A percentile compares a stretch with the other conserved stretches of the same genome.
Conservation (phyloP, 1,284 basidiomycete species). For the Meripilus lineatus region DNA sequence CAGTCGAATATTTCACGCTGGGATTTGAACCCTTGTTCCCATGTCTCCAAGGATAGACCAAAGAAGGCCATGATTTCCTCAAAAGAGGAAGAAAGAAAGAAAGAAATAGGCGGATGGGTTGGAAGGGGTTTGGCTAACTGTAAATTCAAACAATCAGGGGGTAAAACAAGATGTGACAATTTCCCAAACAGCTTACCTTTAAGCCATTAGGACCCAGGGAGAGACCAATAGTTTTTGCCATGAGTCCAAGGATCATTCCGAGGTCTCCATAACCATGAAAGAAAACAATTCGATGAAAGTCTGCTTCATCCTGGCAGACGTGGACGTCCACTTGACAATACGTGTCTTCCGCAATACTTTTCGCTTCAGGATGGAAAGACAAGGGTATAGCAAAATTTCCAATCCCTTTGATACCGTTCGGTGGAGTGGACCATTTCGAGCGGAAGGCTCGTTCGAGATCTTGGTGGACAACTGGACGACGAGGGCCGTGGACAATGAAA, state of each 20-base stretch:
- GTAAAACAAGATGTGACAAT: too few species aligned
- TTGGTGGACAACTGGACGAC: slow-evolving; percentile 27
- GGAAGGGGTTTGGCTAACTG: slow-evolving; percentile 20
- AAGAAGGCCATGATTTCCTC: slow-evolving; percentile 48
- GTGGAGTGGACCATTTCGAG: slow-evolving; percentile 42
- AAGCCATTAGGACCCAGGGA: slow-evolving; percentile 48
- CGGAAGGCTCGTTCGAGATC: slow-evolving; percentile 40
- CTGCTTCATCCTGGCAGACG: slow-evolving; percentile 45
- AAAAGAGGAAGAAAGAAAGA: slow-evolving; percentile 35
- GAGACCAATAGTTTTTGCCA: slow-evolving; percentile 48
- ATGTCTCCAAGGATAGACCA: slow-evolving; percentile 47
- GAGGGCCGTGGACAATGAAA: slow-evolving; percentile 48
- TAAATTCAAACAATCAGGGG: too few species aligned
- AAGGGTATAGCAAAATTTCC: slow-evolving; percentile 53
- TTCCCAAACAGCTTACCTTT: slow-evolving; percentile 51
- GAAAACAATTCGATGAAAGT: slow-evolving; percentile 46
- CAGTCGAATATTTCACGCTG: slow-evolving; percentile 53
- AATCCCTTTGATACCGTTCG: slow-evolving; percentile 40
- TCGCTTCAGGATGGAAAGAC: slow-evolving; percentile 13
- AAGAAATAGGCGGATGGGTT: slow-evolving; percentile 23
- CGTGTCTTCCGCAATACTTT: slow-evolving; percentile 3
- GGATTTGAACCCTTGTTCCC: slow-evolving; percentile 48
- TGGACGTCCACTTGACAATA: slow-evolving; percentile 53
- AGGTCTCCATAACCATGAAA: slow-evolving; percentile 64
- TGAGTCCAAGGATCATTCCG: slow-evolving; percentile 57